Base-by-base conservation (phyloP, 345 rosid genomes). In the Salix viminalis region DNA sequence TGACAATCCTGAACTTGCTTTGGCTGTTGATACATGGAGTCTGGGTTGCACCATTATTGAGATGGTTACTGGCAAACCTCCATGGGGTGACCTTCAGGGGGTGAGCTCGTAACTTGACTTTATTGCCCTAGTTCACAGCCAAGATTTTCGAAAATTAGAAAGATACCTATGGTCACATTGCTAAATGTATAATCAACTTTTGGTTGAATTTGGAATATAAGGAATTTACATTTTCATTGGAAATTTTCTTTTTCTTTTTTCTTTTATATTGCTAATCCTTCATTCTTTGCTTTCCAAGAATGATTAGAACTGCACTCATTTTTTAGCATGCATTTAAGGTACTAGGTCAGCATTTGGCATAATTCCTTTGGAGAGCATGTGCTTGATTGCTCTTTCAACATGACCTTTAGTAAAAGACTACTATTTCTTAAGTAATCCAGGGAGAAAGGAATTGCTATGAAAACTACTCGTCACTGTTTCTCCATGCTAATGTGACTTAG, bases 1-100 rank as follows among this genome's bases (percentile, higher is more conserved):
- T 80, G 75, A 79, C n/a, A 77, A 69, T 62, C 85, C 92, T 48
- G 79, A 88, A 76, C 86, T 83, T 83, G 96, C 96, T 75, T 81
- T 87, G 77, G 96, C 91, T 46, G 91, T 89, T 79, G 96, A 91
- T 78, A 88, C 89, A 46, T 91, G 96, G 96, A 88, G 93, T 71
- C 76, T 91, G 83, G 96, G 93, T 52, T 91, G 96, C 75, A 88
- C 93, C 14, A 60, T 91, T 66, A 83, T 91, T 42, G 96, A 91
- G 79, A 91, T 91, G 93, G 52, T 88, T 66, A 86, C 78, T 50
- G 91, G 96, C 56, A 87, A 80, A 85, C 91, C 93, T 64, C 96
- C 91, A 42, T 91, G 96, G 96, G 75, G 90, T 76, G 88, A 89
- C 44, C 77, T 86, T 67, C 84, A 78, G 76, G 95, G 91, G 95